Conservation (phyloP, 2,329 filamentous ascomycete species). For the Fusarium torulosum region DNA sequence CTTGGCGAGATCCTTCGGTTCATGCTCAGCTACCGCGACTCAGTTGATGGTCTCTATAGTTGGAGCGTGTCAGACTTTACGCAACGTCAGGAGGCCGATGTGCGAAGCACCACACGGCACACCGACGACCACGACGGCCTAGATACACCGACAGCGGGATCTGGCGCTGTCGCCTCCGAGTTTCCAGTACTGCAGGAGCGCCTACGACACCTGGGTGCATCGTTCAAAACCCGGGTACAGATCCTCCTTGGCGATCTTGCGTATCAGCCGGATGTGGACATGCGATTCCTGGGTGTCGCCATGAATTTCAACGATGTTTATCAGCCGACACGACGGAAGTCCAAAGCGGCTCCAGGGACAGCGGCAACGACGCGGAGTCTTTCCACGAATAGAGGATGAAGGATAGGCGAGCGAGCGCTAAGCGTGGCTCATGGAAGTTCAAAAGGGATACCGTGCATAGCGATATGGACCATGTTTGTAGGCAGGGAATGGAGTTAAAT, state of each 20-base stretch:
- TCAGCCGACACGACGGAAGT: slow-evolving; percentile 77
- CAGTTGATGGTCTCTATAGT: slow-evolving; percentile 92
- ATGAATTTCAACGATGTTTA: slow-evolving; percentile 99
- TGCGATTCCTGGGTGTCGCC: slow-evolving; percentile 93
- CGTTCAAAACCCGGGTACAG: slow-evolving; percentile 83
- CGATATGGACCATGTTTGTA: slow-evolving; percentile 9
- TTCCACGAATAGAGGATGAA: slow-evolving; percentile 48
- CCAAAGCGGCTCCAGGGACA: slow-evolving; percentile 53
- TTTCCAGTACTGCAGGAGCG: slow-evolving; percentile 82
- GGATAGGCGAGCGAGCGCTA: slow-evolving; percentile 9
- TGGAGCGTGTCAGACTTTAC: slow-evolving; percentile 97
- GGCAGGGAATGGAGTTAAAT: slow-evolving; percentile 14
- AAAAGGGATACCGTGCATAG: slow-evolving; percentile 11
- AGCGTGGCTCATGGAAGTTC: slow-evolving; percentile 5
- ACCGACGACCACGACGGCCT: slow-evolving; percentile 43
- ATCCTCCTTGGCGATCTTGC: slow-evolving; percentile 88
- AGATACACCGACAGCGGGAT: slow-evolving; percentile 46
- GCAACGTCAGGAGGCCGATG: slow-evolving; percentile 84
- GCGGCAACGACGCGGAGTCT: slow-evolving; percentile 39
- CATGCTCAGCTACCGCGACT: slow-evolving; percentile 95
- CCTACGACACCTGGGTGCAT: slow-evolving; percentile 76
- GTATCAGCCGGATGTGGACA: slow-evolving; percentile 93
- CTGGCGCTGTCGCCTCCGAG: slow-evolving; percentile 71
- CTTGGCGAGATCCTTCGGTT: slow-evolving; percentile 91
- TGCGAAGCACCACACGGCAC: slow-evolving; percentile 73